Evolutionary conservation across 2,329 filamentous ascomycete species (phyloP), one percentile per base, ranked within the genome.

Genomic region (Pseudocercospora vitis): DNA sequence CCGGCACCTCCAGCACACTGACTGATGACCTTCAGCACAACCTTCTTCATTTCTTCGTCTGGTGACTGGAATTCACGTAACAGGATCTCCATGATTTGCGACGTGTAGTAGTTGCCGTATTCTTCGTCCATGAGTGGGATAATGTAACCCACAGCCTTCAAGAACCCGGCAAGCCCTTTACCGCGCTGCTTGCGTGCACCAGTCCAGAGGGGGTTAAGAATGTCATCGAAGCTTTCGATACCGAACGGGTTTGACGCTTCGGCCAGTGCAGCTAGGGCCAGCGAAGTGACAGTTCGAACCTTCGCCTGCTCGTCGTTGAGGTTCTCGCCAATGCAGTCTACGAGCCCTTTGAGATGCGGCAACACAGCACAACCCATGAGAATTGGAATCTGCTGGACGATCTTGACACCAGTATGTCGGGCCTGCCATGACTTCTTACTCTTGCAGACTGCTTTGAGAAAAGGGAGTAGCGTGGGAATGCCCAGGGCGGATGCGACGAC

Each of bases 391-490:
- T 99, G 94, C 71, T 99, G 94, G 12, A 99, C 89, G 69, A 99
- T 99, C 78, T 99, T 99, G 61, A 99, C 94, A 76, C 94, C 94
- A 2, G 94, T 99, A 71, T 99, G 94, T 58, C 94, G 82, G 49
- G 94, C 94, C 71, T 97, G 91, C 94, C 94, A 99, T 52, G 94
- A 97, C 74, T 99, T 99, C 75, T 97, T 97, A 76, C 91, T 96
- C 70, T 91, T 86, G 71, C 94, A 99, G 14, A 99, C 94, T 56
- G 95, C 94, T 66, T 91, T 85, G 35, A 99, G 78, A 79, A 99
- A 99, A 2, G 94, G 94, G 21, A 99, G 82, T 42, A 99, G 83
- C 7, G 94, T 91, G 2, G 94, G 94, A 52, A 99, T 99, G 45
- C 94, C 94, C 5, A 99, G 83, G 14, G 94, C 94, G 16, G 92